Evolutionary conservation across 2,329 filamentous ascomycete species (phyloP).

Genomic region (Zalaria sp.): DNA sequence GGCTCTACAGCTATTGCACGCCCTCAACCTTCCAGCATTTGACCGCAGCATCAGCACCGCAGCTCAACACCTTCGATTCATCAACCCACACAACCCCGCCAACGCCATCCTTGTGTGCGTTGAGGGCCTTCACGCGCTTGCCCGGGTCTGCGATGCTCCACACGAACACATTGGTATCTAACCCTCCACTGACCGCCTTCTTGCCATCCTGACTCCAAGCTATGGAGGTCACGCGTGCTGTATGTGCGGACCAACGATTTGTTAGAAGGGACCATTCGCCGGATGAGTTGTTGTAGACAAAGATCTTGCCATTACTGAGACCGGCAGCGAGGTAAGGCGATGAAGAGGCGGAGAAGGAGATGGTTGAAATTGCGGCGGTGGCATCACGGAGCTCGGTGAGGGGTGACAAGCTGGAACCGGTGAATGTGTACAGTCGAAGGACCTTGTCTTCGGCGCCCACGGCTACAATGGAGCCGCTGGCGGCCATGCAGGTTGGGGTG

Average conservation of each 20-base stretch:
- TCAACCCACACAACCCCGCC: conserved; percentile 73
- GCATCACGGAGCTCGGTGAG: conserved; percentile 49
- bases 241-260: conserved; percentile 64
- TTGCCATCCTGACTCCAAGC: conserved; percentile 68
- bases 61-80: conserved; percentile 55
- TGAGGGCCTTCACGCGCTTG: conserved; percentile 66
- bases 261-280: conserved; percentile 57
- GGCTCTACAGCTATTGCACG: conserved; percentile 16
- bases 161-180: conserved; percentile 86
- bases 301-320: conserved; percentile 73
- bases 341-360: conserved; percentile 76
- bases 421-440: conserved; percentile 58
- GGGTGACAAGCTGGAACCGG: conserved; percentile 34
- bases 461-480: conserved; percentile 52
- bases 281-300: conserved; percentile 48
- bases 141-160: conserved; percentile 81
- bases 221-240: conserved; percentile 50
- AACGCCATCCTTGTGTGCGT: conserved; percentile 93
- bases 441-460: conserved; percentile 63
- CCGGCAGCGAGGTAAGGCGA: conserved; percentile 60
- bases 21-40: conserved; percentile 70
- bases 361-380: conserved; percentile 57
- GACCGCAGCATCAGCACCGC: conserved; percentile 75
- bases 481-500: conserved; percentile 53
- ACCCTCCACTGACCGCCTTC: conserved; percentile 66